Evolutionary conservation across 108 stramenopile species (phyloP).

Genomic region (Epipyxis sp.): DNA sequence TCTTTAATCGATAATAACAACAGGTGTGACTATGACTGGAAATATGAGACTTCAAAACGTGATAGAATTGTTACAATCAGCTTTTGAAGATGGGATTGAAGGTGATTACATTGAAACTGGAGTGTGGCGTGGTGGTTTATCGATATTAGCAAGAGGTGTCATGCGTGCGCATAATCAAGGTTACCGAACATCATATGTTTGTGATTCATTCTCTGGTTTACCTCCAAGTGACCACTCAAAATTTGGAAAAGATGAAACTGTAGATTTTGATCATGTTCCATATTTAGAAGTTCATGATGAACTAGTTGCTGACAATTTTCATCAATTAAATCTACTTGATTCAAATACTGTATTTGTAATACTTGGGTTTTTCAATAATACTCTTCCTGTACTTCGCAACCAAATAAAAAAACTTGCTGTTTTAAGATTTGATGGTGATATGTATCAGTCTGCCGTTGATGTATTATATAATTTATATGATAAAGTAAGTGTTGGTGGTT

Average conservation of each 20-base stretch:
- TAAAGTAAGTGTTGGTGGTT: slow-evolving; percentile 21
- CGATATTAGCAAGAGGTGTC: slow-evolving; percentile 12
- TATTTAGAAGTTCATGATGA: slow-evolving; percentile 37
- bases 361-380: slow-evolving; percentile 53
- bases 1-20: too few relatives aligned
- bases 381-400: slow-evolving; percentile 31
- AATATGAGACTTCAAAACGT: not conserved
- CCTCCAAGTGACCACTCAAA: slow-evolving; percentile 35
- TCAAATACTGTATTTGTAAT: slow-evolving; percentile 35
- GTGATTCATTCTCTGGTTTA: slow-evolving; percentile 32
- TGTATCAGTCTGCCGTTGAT: slow-evolving; percentile 56
- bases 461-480: slow-evolving; percentile 51
- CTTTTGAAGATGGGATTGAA: not conserved
- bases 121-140: slow-evolving; percentile 30
- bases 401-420: slow-evolving; percentile 36
- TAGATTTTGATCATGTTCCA: slow-evolving; percentile 37
- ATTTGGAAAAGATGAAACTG: slow-evolving; percentile 23
- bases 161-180: slow-evolving; percentile 6
- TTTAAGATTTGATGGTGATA: slow-evolving; percentile 48
- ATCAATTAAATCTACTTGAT: not conserved
- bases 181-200: slow-evolving; percentile 26
- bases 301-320: not conserved
- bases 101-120: slow-evolving; percentile 21
- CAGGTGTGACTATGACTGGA: not conserved
- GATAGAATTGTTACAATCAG: not conserved